phyloP scores from a whole-genome alignment of 306 rosid species.

The Rosa multiflora region DNA sequence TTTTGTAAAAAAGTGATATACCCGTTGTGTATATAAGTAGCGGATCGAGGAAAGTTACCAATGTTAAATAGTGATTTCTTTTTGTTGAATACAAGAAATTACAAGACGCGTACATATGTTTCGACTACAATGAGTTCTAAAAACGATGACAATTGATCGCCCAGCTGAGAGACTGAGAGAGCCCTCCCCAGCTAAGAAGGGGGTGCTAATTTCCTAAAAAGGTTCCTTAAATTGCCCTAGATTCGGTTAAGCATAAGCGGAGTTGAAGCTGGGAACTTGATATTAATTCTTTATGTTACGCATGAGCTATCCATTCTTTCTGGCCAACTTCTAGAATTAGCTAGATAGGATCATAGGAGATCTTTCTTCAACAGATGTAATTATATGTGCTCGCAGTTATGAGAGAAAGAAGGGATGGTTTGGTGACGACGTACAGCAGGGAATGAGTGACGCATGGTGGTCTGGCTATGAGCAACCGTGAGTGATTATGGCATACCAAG shows the following conservation, averaged over 20 bases:
- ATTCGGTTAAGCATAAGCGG: background rate
- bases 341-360: background rate
- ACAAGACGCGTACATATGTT: background rate
- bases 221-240: background rate
- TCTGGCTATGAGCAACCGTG: background rate
- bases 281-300: too few species aligned
- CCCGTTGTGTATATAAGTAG: background rate
- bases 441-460: background rate
- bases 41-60: background rate
- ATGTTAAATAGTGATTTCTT: background rate
- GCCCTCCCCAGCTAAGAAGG: too few species aligned
- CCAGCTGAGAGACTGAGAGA: background rate
- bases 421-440: background rate
- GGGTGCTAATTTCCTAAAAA: background rate
- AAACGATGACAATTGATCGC: too few species aligned
- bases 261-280: background rate
- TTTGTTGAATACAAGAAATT: background rate
- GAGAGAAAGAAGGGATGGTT: background rate
- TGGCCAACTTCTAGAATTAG: too few species aligned
- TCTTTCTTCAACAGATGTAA: background rate
- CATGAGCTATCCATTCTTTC: too few species aligned
- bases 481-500: background rate
- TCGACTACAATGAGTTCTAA: background rate
- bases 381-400: background rate
- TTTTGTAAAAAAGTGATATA: background rate